phyloP scores from a whole-genome alignment of 2,329 filamentous ascomycete genomes.

The Bipolaris victoriae region DNA sequence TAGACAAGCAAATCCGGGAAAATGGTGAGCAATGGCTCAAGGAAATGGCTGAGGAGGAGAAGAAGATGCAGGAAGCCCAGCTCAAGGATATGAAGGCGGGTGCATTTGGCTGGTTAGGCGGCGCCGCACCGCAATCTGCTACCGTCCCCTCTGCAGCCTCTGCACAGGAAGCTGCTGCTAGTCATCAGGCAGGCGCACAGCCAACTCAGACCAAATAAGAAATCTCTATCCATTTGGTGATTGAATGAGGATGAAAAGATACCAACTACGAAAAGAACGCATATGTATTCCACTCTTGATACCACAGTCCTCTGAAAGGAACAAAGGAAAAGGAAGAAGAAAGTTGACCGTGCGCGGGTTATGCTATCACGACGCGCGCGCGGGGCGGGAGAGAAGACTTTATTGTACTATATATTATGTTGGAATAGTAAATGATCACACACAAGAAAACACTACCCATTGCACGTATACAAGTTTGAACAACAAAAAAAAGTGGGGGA shows the following conservation, averaged over 20 bases:
- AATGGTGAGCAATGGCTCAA: conserved; percentile 96
- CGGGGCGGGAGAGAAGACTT: background rate
- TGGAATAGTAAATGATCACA: too few relatives aligned
- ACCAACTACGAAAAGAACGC: conserved; percentile 4
- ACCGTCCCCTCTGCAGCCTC: conserved; percentile 25
- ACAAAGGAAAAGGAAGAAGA: too few relatives aligned
- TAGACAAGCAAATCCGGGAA: conserved; percentile 89
- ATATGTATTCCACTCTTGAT: conserved; percentile 14
- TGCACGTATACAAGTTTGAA: background rate
- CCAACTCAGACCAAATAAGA: conserved; percentile 20
- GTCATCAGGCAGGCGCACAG: conserved; percentile 20
- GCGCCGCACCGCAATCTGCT: conserved; percentile 17
- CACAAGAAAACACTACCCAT: too few relatives aligned
- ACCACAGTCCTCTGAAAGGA: too few relatives aligned
- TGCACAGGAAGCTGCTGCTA: conserved; percentile 23
- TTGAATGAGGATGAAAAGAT: conserved; percentile 3
- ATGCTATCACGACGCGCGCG: too few relatives aligned
- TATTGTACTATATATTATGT: background rate
- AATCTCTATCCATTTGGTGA: conserved; percentile 4
- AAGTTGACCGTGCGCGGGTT: too few relatives aligned
- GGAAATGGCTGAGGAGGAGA: conserved; percentile 86
- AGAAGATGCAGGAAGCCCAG: conserved; percentile 86
- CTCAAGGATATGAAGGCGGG: conserved; percentile 84
- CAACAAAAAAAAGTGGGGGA: too few relatives aligned
- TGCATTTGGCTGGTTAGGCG: conserved; percentile 41